Base-by-base conservation (phyloP, 2,329 filamentous ascomycete genomes). In the Ophiostoma ulmi region DNA sequence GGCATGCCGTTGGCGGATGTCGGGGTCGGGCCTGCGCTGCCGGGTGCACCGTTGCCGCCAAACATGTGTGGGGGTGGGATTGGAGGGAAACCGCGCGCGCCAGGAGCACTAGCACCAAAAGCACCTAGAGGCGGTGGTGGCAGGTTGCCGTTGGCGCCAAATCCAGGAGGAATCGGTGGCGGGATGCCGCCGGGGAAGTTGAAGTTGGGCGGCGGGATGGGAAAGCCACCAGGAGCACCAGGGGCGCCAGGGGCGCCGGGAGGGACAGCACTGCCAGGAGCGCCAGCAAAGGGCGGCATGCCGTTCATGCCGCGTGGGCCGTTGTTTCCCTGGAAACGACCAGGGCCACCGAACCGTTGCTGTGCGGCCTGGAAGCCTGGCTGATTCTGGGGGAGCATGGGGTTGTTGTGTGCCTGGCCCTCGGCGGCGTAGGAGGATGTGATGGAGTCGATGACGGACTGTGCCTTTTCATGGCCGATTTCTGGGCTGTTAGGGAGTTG, bases 401-500 rank as follows among this genome's bases (percentile, higher is more conserved):
- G 94, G 80, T 97, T 97, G 73, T 88, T 88, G 77, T 89, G 88
- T 74, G 90, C 89, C 80, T 97, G 93, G 77, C 95, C 95, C 82
- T 97, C 95, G 75, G 93, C 72, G 74, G 92, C 92, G 83, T 99
- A 98, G 55, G 94, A 97, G 63, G 90, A 92, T 61, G 95, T 98
- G 81, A 99, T 99, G 76, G 91, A 94, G 83, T 99, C 95, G 79
- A 99, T 99, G 76, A 99, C 95, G 68, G 91, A 95, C 82, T 99
- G 95, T 72, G 95, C 94, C 83, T 98, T 97, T 82, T 98, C 95
- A 81, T 97, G 94, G 67, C 94, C 95, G 80, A 99, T 98, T 83
- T 98, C 92, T 94, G 77, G 65, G 31, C 72, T 73, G 74, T 66
- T 65, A 69, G 70, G 31, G 5, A 11, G n/a, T 20, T 39, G 6